Conservation (phyloP, 2,329 filamentous ascomycete genomes). For the Chalara sp. region DNA sequence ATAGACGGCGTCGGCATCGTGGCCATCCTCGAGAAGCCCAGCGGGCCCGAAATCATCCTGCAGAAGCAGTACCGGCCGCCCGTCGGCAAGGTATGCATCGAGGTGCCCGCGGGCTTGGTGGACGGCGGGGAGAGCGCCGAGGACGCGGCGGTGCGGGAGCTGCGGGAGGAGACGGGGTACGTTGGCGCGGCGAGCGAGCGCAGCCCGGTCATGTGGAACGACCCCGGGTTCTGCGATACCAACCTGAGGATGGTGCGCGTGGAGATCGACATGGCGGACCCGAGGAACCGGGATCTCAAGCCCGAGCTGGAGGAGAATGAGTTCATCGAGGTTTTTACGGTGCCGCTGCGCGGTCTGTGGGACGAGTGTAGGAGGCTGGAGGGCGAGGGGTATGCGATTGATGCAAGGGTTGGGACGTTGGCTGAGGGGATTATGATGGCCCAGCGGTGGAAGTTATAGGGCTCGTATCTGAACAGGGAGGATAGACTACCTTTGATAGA, state of each 20-base stretch:
- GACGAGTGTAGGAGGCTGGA: constrained; percentile 38
- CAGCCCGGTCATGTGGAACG: constrained; percentile 60
- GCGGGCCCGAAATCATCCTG: constrained; percentile 45
- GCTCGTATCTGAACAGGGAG: neutral
- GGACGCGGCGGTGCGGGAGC: constrained; percentile 54
- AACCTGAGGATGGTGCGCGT: constrained; percentile 51
- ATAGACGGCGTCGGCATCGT: constrained; percentile 71
- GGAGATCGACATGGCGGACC: constrained; percentile 37
- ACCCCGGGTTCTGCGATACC: constrained; percentile 61
- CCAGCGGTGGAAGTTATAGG: constrained; percentile 27
- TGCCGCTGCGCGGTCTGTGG: constrained; percentile 38
- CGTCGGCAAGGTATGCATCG: constrained; percentile 51
- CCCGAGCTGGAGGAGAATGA: constrained; percentile 44
- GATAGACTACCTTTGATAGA: too few relatives aligned
- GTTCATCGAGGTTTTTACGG: constrained; percentile 45
- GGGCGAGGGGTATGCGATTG: constrained; percentile 31
- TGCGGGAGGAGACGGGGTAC: constrained; percentile 63
- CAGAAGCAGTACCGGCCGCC: constrained; percentile 64
- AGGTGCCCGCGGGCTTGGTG: constrained; percentile 58
- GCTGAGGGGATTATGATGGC: constrained; percentile 33
- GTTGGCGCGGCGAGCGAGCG: constrained; percentile 47
- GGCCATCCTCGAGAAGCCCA: constrained; percentile 54
- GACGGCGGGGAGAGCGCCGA: constrained; percentile 56
- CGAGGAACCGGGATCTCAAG: constrained; percentile 38
- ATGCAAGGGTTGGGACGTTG: constrained; percentile 32